Evolutionary conservation across 2,329 filamentous ascomycete species (phyloP).

Genomic region (Diaporthe vexans): DNA sequence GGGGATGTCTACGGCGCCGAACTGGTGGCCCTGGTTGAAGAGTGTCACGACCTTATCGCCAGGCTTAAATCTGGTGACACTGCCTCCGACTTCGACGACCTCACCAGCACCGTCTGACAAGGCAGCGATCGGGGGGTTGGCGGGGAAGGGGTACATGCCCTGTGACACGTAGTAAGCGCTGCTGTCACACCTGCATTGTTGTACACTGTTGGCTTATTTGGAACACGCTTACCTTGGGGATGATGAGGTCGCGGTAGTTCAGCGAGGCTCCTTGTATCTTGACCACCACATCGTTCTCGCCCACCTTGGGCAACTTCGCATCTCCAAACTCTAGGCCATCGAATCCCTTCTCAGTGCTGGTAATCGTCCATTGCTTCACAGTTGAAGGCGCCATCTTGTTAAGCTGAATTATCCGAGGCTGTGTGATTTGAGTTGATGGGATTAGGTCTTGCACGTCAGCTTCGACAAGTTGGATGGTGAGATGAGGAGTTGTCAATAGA

Average conservation of each 20-base stretch:
- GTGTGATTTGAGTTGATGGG: background rate
- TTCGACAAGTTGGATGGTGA: background rate
- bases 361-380: conserved; percentile 70
- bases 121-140: conserved; percentile 60
- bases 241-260: conserved; percentile 69
- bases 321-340: conserved; percentile 71
- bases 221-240: conserved; percentile 52
- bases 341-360: conserved; percentile 66
- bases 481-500: background rate
- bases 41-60: conserved; percentile 72
- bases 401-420: background rate
- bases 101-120: conserved; percentile 68
- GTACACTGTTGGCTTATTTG: background rate
- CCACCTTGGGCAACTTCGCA: conserved; percentile 70
- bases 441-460: too few species aligned
- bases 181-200: conserved; percentile 10
- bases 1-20: conserved; percentile 54
- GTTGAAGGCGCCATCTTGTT: conserved; percentile 51
- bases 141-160: conserved; percentile 62
- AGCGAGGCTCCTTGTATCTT: conserved; percentile 69
- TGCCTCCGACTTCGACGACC: conserved; percentile 64
- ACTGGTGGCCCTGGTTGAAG: conserved; percentile 70
- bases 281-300: conserved; percentile 80
- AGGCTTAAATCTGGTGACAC: conserved; percentile 62
- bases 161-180: conserved; percentile 37